These are phyloP conservation scores for Cafeteria roenbergensis DNA, from an alignment of 108 stramenopile genomes.

Conservation along the genomic window DNA sequence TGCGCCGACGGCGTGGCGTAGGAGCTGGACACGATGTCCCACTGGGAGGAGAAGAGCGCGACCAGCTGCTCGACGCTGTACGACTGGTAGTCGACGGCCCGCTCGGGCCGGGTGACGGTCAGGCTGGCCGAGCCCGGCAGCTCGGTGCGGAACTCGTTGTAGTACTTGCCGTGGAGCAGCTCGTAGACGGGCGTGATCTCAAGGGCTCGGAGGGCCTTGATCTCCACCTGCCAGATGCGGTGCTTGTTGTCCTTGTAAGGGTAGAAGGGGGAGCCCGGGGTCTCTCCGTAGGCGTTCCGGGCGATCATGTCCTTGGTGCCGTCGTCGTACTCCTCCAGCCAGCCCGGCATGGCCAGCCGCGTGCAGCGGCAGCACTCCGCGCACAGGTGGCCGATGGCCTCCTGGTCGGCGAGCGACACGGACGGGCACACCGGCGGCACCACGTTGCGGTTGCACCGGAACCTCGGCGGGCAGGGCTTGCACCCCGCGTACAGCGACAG, in stretches of 20 bases:
- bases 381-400: conserved; percentile 1
- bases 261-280: neutral
- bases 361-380: conserved; percentile 57
- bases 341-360: conserved; percentile 36
- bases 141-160: conserved; percentile 47
- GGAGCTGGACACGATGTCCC: neutral
- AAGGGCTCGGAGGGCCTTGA: conserved; percentile 44
- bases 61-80: no score
- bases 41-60: neutral
- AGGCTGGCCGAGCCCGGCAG: conserved; percentile 41
- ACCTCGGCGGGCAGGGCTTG: conserved; percentile 62
- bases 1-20: no score
- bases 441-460: conserved; percentile 33
- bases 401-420: neutral
- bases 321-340: conserved; percentile 26
- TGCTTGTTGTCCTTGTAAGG: conserved; percentile 53
- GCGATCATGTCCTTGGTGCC: neutral
- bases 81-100: conserved; percentile 15
- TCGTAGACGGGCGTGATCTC: conserved; percentile 53
- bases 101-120: conserved; percentile 41
- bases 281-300: neutral
- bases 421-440: neutral
- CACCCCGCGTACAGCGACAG: conserved; percentile 59
- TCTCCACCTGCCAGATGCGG: conserved; percentile 41
- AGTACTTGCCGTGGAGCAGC: conserved; percentile 55